phyloP scores from a whole-genome alignment of 345 rosid genomes.

The Rhodamnia argentea region DNA sequence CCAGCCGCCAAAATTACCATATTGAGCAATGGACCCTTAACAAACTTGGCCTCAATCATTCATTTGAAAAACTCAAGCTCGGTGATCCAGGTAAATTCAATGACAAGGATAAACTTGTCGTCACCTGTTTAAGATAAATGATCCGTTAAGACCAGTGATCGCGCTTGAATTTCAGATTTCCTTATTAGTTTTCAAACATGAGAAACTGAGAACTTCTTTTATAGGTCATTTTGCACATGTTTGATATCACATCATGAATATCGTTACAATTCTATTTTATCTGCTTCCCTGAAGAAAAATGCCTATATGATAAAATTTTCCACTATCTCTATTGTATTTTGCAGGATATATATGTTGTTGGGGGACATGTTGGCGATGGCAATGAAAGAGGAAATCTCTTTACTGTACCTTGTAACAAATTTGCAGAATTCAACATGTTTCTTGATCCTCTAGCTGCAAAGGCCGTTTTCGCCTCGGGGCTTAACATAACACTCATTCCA shows the following conservation, averaged over 20 bases:
- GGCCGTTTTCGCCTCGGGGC: slow-evolving; percentile 42
- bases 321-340: not conserved
- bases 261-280: not conserved
- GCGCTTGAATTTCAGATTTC: not conserved
- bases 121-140: not conserved
- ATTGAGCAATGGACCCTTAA: slow-evolving; percentile 77
- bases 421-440: slow-evolving; percentile 77
- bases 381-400: slow-evolving; percentile 51
- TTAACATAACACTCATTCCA: slow-evolving; percentile 67
- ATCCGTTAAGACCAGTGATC: not conserved
- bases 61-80: slow-evolving; percentile 26
- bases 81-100: slow-evolving; percentile 39
- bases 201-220: not conserved
- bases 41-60: slow-evolving; percentile 59
- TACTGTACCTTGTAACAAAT: slow-evolving; percentile 30
- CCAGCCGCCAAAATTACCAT: slow-evolving; percentile 49
- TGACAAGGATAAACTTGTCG: not conserved
- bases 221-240: not conserved
- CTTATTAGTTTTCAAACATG: not conserved
- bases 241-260: not conserved
- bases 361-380: slow-evolving; percentile 45
- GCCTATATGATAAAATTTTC: not conserved
- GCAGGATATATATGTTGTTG: slow-evolving; percentile 69
- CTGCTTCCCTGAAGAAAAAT: not conserved
- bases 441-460: slow-evolving; percentile 85